A percentile compares a stretch with the other conserved stretches of the same genome.
These are phyloP conservation scores for Aschersonia sp. DNA, from an alignment of 2,329 filamentous ascomycete genomes.

Conservation along the genomic window DNA sequence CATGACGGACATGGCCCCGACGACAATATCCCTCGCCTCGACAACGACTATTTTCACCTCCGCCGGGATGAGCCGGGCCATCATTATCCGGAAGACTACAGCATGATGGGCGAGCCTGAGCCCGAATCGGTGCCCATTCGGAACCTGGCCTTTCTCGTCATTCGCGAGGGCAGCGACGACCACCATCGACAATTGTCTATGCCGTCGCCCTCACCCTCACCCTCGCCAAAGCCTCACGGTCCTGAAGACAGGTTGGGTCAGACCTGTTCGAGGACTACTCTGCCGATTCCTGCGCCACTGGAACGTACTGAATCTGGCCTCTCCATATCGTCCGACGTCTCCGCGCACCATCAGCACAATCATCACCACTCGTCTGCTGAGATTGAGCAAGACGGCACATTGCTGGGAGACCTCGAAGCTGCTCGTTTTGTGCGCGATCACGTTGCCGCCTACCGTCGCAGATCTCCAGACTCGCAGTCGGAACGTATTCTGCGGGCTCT, in stretches of 20 bases:
- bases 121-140: constrained; percentile 14
- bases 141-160: constrained; percentile 22
- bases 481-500: constrained; percentile 43
- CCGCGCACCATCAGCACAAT: constrained; percentile 6
- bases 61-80: neutral
- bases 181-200: constrained; percentile 3
- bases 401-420: constrained; percentile 25
- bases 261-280: neutral
- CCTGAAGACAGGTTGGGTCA: neutral
- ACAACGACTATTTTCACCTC: neutral
- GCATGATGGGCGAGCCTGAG: neutral
- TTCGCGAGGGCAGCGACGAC: constrained; percentile 17
- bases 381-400: constrained; percentile 14
- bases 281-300: constrained; percentile 14
- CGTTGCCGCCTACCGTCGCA: constrained; percentile 27
- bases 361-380: constrained; percentile 13
- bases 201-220: constrained; percentile 7
- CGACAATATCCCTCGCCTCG: neutral
- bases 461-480: constrained; percentile 34
- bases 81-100: neutral
- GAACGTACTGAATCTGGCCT: constrained; percentile 35
- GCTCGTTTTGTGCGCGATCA: constrained; percentile 33
- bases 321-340: constrained; percentile 28
- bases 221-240: constrained; percentile 7
- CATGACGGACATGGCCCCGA: constrained; percentile 1